Conservation (phyloP, 768 basidiomycete species). For the Leccinum arenicola region DNA sequence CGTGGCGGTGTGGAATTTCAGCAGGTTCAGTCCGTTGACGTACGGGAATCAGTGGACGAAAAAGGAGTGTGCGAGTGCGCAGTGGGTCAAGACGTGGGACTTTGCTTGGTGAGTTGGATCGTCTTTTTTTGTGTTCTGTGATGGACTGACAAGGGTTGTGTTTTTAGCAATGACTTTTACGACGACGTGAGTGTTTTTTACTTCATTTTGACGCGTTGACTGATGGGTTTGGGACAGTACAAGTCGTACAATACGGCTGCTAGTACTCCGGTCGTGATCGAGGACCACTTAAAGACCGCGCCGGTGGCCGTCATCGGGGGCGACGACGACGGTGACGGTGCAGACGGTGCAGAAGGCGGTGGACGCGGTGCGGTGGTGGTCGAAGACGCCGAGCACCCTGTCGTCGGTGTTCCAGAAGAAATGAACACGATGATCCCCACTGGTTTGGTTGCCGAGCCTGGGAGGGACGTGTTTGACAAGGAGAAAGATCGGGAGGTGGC, state of each 20-base stretch:
- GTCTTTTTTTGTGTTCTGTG: neutral
- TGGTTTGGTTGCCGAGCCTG: slow-evolving; percentile 66
- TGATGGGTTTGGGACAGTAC: slow-evolving; percentile 16
- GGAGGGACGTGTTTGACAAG: slow-evolving; percentile 68
- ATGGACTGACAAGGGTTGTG: neutral
- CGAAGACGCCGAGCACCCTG: slow-evolving; percentile 32
- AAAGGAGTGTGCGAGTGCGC: slow-evolving; percentile 66
- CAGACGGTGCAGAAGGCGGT: slow-evolving; percentile 21
- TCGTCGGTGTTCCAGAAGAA: neutral
- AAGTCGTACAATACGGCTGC: slow-evolving; percentile 41
- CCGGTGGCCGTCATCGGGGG: slow-evolving; percentile 50
- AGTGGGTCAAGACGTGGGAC: slow-evolving; percentile 95
- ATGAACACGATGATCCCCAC: slow-evolving; percentile 39
- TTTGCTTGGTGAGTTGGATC: slow-evolving; percentile 69
- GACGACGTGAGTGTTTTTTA: slow-evolving; percentile 49
- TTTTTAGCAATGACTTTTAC: slow-evolving; percentile 59
- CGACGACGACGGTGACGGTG: slow-evolving; percentile 20
- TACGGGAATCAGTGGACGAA: slow-evolving; percentile 92
- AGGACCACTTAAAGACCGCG: slow-evolving; percentile 29
- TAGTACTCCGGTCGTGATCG: slow-evolving; percentile 34
- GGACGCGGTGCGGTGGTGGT: slow-evolving; percentile 56
- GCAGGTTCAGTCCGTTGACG: slow-evolving; percentile 72
- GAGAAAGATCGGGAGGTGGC: slow-evolving; percentile 39
- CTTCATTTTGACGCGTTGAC: neutral
- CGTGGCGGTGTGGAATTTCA: slow-evolving; percentile 75